phyloP scores from a whole-genome alignment of 257 asterid genomes.

The Nicotiana obtusifolia region DNA sequence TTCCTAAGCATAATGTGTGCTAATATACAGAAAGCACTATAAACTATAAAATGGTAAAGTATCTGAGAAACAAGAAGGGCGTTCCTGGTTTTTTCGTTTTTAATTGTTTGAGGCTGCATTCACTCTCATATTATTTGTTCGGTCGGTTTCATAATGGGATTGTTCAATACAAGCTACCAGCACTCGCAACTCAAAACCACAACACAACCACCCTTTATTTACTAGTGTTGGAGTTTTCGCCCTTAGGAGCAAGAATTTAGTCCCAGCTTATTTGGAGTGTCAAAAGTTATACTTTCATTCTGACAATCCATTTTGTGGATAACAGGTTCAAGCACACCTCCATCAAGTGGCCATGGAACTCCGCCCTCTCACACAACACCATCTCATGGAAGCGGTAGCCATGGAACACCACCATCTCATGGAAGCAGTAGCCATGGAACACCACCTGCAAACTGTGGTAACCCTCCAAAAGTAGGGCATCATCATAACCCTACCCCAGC shows the following conservation, averaged over 20 bases:
- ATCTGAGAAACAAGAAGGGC: background rate
- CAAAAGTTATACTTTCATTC: background rate
- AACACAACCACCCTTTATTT: background rate
- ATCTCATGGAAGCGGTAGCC: slow-evolving; percentile 43
- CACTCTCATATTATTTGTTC: background rate
- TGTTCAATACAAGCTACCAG: background rate
- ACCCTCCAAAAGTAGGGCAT: slow-evolving; percentile 64
- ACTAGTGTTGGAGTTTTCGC: background rate
- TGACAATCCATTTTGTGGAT: slow-evolving; percentile 5
- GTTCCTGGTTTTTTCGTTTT: background rate
- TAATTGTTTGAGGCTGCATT: background rate
- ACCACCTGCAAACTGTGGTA: slow-evolving; percentile 68
- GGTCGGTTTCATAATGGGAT: background rate
- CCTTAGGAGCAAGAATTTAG: background rate
- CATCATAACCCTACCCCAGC: slow-evolving; percentile 43
- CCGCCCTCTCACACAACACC: slow-evolving; percentile 12
- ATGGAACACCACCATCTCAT: slow-evolving; percentile 29
- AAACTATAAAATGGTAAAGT: background rate
- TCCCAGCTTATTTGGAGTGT: background rate
- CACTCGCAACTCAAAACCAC: no score
- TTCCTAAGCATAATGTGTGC: background rate
- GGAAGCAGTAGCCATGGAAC: slow-evolving; percentile 45
- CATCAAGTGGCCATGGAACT: slow-evolving; percentile 5
- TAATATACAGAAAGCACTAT: background rate
- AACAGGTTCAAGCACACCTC: slow-evolving; percentile 39